These are phyloP conservation scores for Arbutus unedo DNA, from an alignment of 148 eudicot species.

Conservation along the genomic window DNA sequence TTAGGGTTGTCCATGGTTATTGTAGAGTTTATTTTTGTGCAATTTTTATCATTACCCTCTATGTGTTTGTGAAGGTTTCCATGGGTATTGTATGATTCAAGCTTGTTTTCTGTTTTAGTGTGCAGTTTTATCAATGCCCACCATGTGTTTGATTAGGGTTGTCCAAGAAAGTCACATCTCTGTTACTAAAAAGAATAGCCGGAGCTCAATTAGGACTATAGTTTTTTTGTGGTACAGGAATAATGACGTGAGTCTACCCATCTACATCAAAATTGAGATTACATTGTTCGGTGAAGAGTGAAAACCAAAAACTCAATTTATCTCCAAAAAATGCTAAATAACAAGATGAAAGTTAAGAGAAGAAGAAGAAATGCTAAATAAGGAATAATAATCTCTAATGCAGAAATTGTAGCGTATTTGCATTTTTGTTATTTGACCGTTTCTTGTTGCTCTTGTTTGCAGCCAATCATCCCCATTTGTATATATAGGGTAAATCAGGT, in stretches of 20 bases:
- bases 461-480: slow-evolving; percentile 59
- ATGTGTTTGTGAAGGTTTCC: not conserved
- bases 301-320: too few species aligned
- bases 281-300: too few species aligned
- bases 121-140: slow-evolving; percentile 24
- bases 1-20: slow-evolving; percentile 57
- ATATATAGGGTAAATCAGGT: slow-evolving; percentile 92
- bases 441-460: slow-evolving; percentile 14
- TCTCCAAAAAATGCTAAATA: not conserved
- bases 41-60: not conserved
- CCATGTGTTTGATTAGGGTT: slow-evolving; percentile 63
- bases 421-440: not conserved
- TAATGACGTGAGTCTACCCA: too few species aligned
- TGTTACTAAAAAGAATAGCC: slow-evolving; percentile 59
- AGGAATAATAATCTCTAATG: not conserved
- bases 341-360: not conserved
- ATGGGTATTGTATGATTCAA: slow-evolving; percentile 2
- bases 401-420: not conserved
- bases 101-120: not conserved
- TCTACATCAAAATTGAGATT: too few species aligned
- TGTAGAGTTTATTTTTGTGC: not conserved
- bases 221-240: too few species aligned
- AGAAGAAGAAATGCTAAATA: not conserved
- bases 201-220: too few species aligned
- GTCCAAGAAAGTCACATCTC: slow-evolving; percentile 60